A percentile compares a stretch with the other conserved stretches of the same genome.
phyloP scores from a whole-genome alignment of 208 protist species.

The Trypanosoma theileri region DNA sequence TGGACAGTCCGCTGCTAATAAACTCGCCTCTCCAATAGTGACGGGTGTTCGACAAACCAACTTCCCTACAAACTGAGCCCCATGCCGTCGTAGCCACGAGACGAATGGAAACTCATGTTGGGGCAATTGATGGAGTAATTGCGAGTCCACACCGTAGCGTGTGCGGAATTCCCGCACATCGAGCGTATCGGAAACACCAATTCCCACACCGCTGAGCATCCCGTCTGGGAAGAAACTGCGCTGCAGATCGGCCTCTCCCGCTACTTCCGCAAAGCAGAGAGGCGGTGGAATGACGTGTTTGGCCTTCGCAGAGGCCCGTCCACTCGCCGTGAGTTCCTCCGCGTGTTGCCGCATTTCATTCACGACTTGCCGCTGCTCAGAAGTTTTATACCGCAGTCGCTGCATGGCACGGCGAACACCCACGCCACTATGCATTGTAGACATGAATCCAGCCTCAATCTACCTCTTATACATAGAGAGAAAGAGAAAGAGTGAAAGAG shows the following conservation, averaged over 20 bases:
- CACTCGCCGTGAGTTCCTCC: conserved; percentile 54
- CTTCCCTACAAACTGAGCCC: conserved; percentile 79
- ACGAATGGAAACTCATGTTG: conserved; percentile 75
- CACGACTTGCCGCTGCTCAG: conserved; percentile 56
- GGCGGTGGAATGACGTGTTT: conserved; percentile 28
- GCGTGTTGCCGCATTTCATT: conserved; percentile 56
- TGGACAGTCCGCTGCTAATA: conserved; percentile 54
- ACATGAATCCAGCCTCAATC: too few species aligned
- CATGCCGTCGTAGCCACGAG: conserved; percentile 74
- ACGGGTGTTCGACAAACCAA: conserved; percentile 68
- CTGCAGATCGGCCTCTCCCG: conserved; percentile 47
- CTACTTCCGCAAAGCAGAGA: conserved; percentile 67
- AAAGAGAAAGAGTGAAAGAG: background rate
- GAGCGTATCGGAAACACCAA: conserved; percentile 74
- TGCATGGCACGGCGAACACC: conserved; percentile 54
- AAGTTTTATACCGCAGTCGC: conserved; percentile 49
- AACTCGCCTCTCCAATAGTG: conserved; percentile 58
- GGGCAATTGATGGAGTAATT: conserved; percentile 52
- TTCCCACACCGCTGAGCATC: conserved; percentile 72
- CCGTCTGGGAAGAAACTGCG: conserved; percentile 54
- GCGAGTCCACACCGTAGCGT: conserved; percentile 54
- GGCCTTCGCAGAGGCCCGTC: conserved; percentile 19
- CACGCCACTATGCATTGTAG: conserved; percentile 15
- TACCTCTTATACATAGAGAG: too few species aligned
- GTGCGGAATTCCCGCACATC: conserved; percentile 77